These are phyloP conservation scores for Heliocybe sulcata DNA, from an alignment of 1,284 basidiomycete species.

Conservation along the genomic window DNA sequence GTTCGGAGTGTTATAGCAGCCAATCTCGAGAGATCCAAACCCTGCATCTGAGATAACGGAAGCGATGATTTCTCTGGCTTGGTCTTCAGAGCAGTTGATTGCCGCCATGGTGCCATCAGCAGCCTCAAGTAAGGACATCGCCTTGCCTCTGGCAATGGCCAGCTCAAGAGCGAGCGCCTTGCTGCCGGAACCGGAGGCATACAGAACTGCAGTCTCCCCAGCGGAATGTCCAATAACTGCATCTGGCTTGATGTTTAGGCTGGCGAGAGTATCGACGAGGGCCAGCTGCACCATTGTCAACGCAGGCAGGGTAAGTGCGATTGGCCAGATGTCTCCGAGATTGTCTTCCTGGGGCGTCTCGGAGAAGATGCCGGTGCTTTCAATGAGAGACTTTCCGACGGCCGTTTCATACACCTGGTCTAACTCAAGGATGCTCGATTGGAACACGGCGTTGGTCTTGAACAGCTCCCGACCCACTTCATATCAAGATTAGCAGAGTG, in stretches of 20 bases:
- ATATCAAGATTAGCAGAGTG: neutral
- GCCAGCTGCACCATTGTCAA: slow-evolving; percentile 37
- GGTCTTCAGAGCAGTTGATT: slow-evolving; percentile 21
- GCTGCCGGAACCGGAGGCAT: slow-evolving; percentile 32
- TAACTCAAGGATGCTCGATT: slow-evolving; percentile 24
- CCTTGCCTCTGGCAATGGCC: slow-evolving; percentile 28
- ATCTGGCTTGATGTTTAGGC: slow-evolving; percentile 27
- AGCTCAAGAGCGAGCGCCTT: slow-evolving; percentile 32
- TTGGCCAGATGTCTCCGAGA: slow-evolving; percentile 25
- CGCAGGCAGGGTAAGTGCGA: slow-evolving; percentile 26
- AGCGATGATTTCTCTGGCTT: slow-evolving; percentile 18
- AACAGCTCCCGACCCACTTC: slow-evolving; percentile 35
- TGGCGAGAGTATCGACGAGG: slow-evolving; percentile 28
- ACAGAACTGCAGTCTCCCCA: slow-evolving; percentile 34
- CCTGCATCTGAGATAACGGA: slow-evolving; percentile 8
- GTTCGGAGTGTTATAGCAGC: slow-evolving; percentile 28
- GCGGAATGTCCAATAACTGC: slow-evolving; percentile 32
- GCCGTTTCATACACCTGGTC: slow-evolving; percentile 22
- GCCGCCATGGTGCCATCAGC: slow-evolving; percentile 34
- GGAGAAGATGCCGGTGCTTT: slow-evolving; percentile 23
- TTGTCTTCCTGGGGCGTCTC: slow-evolving; percentile 6
- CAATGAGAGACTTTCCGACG: slow-evolving; percentile 26
- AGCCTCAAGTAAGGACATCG: slow-evolving; percentile 25
- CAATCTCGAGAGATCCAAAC: slow-evolving; percentile 22
- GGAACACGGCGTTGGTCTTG: slow-evolving; percentile 24